Conservation (phyloP, 2,329 filamentous ascomycete species). For the Fusarium nanum region DNA sequence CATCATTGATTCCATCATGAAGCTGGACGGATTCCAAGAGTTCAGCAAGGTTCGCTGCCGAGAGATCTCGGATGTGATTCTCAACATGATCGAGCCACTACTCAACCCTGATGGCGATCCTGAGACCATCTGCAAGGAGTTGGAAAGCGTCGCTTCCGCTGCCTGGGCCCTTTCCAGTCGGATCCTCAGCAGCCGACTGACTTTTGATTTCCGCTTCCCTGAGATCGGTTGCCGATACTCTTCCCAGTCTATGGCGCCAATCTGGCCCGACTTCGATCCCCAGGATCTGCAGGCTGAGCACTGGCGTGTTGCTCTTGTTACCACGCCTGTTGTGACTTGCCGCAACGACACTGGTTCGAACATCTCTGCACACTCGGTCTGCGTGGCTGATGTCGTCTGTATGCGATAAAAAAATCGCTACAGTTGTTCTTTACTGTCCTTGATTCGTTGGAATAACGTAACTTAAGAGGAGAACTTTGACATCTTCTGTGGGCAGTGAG, state of each 20-base stretch:
- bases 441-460: slow-evolving; percentile 2
- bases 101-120: slow-evolving; percentile 52
- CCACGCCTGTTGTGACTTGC: slow-evolving; percentile 66
- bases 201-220: slow-evolving; percentile 62
- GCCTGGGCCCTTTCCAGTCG: slow-evolving; percentile 60
- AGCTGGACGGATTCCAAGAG: slow-evolving; percentile 45
- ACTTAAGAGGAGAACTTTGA: neutral
- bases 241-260: slow-evolving; percentile 59
- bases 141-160: slow-evolving; percentile 55
- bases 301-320: slow-evolving; percentile 64
- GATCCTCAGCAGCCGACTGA: slow-evolving; percentile 59
- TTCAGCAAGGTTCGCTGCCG: slow-evolving; percentile 53
- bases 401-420: slow-evolving; percentile 54
- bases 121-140: slow-evolving; percentile 55
- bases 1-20: slow-evolving; percentile 55
- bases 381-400: slow-evolving; percentile 61
- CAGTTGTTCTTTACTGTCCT: neutral
- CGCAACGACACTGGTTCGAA: slow-evolving; percentile 62
- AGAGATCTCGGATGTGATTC: slow-evolving; percentile 57
- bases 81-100: slow-evolving; percentile 54
- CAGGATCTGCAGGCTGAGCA: slow-evolving; percentile 62
- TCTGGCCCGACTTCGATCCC: slow-evolving; percentile 57
- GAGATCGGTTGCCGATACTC: slow-evolving; percentile 63
- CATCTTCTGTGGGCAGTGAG: neutral
- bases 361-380: slow-evolving; percentile 58